These are phyloP conservation scores for Singerocomus inundabilis DNA, from an alignment of 1,284 basidiomycete species.

Conservation along the genomic window DNA sequence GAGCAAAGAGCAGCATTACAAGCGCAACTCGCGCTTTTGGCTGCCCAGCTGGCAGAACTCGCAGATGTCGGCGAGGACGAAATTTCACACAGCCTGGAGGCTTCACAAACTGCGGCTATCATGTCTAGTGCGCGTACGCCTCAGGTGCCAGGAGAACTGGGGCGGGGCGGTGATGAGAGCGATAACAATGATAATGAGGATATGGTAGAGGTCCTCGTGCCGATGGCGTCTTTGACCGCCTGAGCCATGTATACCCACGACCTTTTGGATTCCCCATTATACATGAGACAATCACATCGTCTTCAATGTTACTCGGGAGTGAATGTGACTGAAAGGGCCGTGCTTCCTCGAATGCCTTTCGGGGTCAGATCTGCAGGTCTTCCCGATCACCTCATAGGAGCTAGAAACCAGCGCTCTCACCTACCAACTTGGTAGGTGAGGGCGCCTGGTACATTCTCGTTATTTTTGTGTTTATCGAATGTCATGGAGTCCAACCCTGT, in stretches of 20 bases:
- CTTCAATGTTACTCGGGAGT: neutral
- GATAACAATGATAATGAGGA: constrained; percentile 37
- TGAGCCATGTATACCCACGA: constrained; percentile 42
- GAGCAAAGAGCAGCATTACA: constrained; percentile 59
- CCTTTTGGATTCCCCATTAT: neutral
- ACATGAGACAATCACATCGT: neutral
- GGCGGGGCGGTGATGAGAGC: constrained; percentile 26
- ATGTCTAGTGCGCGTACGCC: neutral
- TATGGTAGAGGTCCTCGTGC: constrained; percentile 34
- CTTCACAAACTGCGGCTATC: constrained; percentile 1
- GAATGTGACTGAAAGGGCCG: neutral
- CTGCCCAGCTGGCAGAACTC: constrained; percentile 61
- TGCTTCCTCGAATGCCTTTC: neutral
- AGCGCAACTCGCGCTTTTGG: constrained; percentile 59
- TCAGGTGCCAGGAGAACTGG: constrained; percentile 13
- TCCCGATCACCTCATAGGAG: neutral
- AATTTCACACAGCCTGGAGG: constrained; percentile 31
- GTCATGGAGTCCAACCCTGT: neutral
- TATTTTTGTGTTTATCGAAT: neutral
- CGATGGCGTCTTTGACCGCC: constrained; percentile 25
- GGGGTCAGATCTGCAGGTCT: neutral
- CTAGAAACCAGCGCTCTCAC: neutral
- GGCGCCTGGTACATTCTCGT: neutral
- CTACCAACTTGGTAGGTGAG: neutral
- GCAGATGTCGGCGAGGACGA: constrained; percentile 39